Evolutionary conservation across 1,284 basidiomycete species (phyloP), one percentile per base, ranked within the genome.

Genomic region (Coniophora puteana): DNA sequence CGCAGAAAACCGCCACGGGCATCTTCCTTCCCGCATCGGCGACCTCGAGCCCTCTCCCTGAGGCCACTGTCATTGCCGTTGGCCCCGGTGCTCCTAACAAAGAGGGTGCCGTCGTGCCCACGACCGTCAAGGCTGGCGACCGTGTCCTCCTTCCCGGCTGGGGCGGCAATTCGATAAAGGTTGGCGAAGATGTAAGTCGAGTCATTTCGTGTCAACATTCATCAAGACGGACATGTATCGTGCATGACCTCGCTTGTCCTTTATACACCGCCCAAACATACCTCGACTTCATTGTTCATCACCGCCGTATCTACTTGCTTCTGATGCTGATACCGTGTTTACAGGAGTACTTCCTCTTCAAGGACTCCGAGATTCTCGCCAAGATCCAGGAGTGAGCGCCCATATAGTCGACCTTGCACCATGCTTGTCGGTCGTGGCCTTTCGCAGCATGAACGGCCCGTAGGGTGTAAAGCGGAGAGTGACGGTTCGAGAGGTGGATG

Each of bases 151-250:
- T 99, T 5, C 95, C 95, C 7, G 89, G 89, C 18, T 99, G 94
- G 90, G 95, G 95, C 43, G 95, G 95, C 13, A 93, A 86, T 65
- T 67, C 89, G 14, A 94, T 99, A 70, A 99, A 98, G 70, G 83
- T 99, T 40, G 94, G 93, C 44, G 95, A 99, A 23, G 94, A 98
- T 62, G 93, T 93, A 58, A 54, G 88, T 78, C 6, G 18, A 11
- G 36, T 28, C 23, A 8, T 21, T 14, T 8, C 33, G 33, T 8
- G 29, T 6, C n/a, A 14, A 7, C 8, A 7, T 14, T 31, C 14
- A 14, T 13, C 33, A 20, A 13, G 5, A 35, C 23, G 17, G n/a
- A 21, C 31, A 17, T 33, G 10, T 33, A n/a, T 33, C 17, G 31
- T 27, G 26, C 29, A 14, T 31, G 29, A 18, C 33, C n/a, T 14